Evolutionary conservation across 352 stramenopile species (phyloP).

Genomic region (Elongisporangium prolatum): DNA sequence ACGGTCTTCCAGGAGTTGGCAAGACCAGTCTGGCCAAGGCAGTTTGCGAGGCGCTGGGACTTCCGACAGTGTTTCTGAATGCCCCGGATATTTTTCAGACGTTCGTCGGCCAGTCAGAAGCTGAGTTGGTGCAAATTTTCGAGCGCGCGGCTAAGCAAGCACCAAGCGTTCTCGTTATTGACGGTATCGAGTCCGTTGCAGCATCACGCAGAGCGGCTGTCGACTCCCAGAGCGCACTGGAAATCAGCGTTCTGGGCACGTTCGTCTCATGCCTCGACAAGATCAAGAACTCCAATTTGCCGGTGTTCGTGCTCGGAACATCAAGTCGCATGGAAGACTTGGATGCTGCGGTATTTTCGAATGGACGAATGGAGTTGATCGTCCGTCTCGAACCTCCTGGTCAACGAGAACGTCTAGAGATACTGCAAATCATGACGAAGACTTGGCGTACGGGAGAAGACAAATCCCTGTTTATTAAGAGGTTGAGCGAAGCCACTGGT

Average conservation of each 20-base stretch:
- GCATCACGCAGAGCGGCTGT: constrained; percentile 46
- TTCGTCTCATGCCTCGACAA: constrained; percentile 86
- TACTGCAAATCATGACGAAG: constrained; percentile 87
- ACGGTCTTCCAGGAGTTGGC: constrained; percentile 62
- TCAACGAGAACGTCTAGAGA: constrained; percentile 86
- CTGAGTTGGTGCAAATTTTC: constrained; percentile 57
- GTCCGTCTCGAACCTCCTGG: constrained; percentile 94
- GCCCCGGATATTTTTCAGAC: constrained; percentile 95
- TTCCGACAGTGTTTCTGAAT: constrained; percentile 47
- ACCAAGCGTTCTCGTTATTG: constrained; percentile 76
- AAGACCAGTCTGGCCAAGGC: constrained; percentile 58
- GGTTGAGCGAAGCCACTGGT: constrained; percentile 92
- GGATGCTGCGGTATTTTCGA: constrained; percentile 92
- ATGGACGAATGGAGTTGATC: constrained; percentile 95
- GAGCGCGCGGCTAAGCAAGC: constrained; percentile 34
- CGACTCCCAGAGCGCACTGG: constrained; percentile 56
- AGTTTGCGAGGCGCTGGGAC: constrained; percentile 29
- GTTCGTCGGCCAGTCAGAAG: constrained; percentile 88
- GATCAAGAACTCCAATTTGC: constrained; percentile 26
- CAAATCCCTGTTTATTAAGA: background rate
- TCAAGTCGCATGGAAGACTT: constrained; percentile 79
- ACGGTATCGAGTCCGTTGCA: constrained; percentile 90
- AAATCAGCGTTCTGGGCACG: constrained; percentile 76
- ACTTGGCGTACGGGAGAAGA: constrained; percentile 53
- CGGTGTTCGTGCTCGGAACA: constrained; percentile 67